These are phyloP conservation scores for Panaeolus papilionaceus DNA, from an alignment of 768 basidiomycete genomes.

Conservation along the genomic window DNA sequence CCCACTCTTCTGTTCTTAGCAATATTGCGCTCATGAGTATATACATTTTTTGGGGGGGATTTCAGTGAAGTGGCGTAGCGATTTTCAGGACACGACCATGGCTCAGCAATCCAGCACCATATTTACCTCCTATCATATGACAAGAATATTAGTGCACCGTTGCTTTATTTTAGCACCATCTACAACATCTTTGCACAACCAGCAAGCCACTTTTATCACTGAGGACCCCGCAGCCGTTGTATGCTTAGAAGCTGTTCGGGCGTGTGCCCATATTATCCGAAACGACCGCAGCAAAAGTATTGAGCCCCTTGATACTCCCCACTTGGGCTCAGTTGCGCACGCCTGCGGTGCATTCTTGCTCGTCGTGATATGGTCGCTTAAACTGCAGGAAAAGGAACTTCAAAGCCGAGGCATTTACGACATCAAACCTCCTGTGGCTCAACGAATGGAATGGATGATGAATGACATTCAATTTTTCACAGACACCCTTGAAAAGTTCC, in stretches of 20 bases:
- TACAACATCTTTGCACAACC: background rate
- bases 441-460: conserved; percentile 41
- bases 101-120: conserved; percentile 65
- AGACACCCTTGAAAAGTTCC: conserved; percentile 44
- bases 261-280: conserved; percentile 66
- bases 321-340: conserved; percentile 52
- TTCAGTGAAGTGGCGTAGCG: conserved; percentile 65
- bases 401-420: conserved; percentile 37
- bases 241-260: conserved; percentile 66
- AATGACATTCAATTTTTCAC: conserved; percentile 49
- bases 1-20: background rate
- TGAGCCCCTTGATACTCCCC: conserved; percentile 47
- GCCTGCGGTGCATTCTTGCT: conserved; percentile 58
- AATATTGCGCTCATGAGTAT: conserved; percentile 10
- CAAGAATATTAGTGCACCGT: conserved; percentile 72
- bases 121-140: conserved; percentile 63
- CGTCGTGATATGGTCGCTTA: conserved; percentile 65
- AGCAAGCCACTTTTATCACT: background rate
- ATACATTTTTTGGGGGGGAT: background rate
- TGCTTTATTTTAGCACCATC: conserved; percentile 10
- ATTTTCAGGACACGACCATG: conserved; percentile 51
- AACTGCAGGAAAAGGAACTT: conserved; percentile 45
- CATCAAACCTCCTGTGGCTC: conserved; percentile 38
- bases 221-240: conserved; percentile 29
- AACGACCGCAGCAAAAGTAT: conserved; percentile 44